A percentile compares a stretch with the other conserved stretches of the same genome.
These are phyloP conservation scores for Fragaria vesca DNA, from an alignment of 306 rosid genomes.

Conservation along the genomic window DNA sequence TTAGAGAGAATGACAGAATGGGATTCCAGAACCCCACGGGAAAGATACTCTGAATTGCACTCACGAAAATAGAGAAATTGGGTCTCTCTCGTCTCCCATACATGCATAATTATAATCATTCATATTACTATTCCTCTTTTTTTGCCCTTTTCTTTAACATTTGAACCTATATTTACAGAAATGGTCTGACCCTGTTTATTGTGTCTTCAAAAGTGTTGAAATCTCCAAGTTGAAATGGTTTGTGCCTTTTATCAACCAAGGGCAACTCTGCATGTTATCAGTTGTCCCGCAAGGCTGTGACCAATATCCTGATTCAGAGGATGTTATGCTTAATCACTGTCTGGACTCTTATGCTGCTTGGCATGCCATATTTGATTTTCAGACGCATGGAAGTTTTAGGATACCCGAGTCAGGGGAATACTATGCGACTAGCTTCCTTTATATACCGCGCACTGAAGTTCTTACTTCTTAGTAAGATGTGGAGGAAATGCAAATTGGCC, in stretches of 20 bases:
- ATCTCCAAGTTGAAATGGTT: neutral
- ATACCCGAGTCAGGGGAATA: neutral
- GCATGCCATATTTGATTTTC: neutral
- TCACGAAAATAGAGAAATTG: neutral
- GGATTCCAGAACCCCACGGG: neutral
- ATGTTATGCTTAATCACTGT: neutral
- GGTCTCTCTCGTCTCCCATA: neutral
- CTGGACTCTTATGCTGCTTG: neutral
- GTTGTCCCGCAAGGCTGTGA: neutral
- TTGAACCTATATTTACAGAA: neutral
- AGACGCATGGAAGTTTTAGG: fast-evolving
- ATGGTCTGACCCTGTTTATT: neutral
- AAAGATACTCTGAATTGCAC: neutral
- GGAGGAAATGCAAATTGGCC: neutral
- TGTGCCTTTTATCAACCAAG: neutral
- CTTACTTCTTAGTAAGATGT: too few species aligned
- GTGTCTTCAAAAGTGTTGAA: neutral
- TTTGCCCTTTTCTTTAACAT: neutral
- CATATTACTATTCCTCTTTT: too few species aligned
- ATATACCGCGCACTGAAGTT: neutral
- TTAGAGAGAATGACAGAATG: neutral
- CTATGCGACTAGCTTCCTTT: neutral
- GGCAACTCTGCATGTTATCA: constrained; percentile 5
- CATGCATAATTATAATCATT: neutral
- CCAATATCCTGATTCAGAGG: neutral